Percentiles rank a stretch among this genome's conserved stretches.
These are phyloP conservation scores for Dactylellina sp. DNA, from an alignment of 2,329 filamentous ascomycete genomes.

Conservation along the genomic window DNA sequence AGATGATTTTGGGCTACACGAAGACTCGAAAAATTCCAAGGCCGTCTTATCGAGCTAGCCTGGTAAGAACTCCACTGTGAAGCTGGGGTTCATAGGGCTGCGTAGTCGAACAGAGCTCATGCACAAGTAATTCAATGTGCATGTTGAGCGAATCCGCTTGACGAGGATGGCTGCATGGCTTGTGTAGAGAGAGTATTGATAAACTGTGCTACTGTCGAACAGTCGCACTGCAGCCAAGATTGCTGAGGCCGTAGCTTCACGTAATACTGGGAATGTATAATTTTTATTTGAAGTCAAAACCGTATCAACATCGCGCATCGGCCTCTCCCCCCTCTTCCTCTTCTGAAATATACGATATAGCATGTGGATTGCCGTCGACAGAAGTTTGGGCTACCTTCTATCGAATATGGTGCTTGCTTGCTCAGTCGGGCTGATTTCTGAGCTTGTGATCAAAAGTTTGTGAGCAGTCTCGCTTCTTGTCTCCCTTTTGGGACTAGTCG, in stretches of 20 bases:
- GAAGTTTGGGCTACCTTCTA: too few species aligned
- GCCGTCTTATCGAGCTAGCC: conserved; percentile 22
- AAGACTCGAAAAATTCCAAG: conserved; percentile 14
- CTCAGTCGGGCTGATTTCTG: conserved; percentile 17
- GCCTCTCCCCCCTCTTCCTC: too few species aligned
- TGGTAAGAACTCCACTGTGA: conserved; percentile 18
- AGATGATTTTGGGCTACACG: conserved; percentile 1
- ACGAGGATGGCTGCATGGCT: background rate
- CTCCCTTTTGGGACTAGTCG: conserved; percentile 34
- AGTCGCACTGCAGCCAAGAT: too few species aligned
- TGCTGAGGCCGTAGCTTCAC: too few species aligned
- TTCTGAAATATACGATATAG: too few species aligned
- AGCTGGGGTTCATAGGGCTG: conserved; percentile 56
- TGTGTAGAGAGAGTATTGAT: too few species aligned
- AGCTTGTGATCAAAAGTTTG: conserved; percentile 27
- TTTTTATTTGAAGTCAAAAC: too few species aligned
- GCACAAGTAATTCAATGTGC: conserved; percentile 2
- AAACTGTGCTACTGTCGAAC: too few species aligned
- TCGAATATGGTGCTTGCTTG: background rate
- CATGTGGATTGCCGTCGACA: too few species aligned
- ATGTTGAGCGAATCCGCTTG: conserved; percentile 1
- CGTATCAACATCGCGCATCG: too few species aligned
- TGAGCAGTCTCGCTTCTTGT: conserved; percentile 40
- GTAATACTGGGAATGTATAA: too few species aligned
- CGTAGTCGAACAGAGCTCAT: conserved; percentile 36